Percentiles rank a stretch among this genome's conserved stretches.
Evolutionary conservation across 2,329 filamentous ascomycete genomes (phyloP).

Genomic region (Arthrobotrys conoides): DNA sequence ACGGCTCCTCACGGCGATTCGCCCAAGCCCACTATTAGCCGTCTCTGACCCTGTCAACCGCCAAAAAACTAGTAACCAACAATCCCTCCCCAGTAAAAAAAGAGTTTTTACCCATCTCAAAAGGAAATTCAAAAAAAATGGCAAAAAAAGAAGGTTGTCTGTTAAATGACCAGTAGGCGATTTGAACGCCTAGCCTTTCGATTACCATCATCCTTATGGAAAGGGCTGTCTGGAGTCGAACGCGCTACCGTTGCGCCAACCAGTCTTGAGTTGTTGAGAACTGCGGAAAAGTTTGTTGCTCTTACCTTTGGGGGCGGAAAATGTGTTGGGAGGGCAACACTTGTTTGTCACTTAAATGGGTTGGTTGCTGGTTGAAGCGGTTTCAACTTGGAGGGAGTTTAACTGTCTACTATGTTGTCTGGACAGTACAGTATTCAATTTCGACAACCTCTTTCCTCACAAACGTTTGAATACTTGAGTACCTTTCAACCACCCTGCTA

Average conservation of each 20-base stretch:
- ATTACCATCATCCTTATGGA: conserved; percentile 50
- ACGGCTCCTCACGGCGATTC: background rate
- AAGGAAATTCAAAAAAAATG: background rate
- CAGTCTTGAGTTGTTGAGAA: conserved; percentile 44
- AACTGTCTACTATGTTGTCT: no score
- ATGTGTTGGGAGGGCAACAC: conserved; percentile 6
- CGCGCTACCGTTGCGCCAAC: conserved; percentile 64
- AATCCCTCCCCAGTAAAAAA: conserved; percentile 11
- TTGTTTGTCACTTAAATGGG: background rate
- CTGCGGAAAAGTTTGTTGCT: background rate
- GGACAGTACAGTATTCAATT: no score
- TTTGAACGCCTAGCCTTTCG: conserved; percentile 64
- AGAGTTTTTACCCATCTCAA: background rate
- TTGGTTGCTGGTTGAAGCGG: no score
- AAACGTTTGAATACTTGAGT: no score
- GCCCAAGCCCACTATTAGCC: conserved; percentile 1
- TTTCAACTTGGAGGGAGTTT: no score
- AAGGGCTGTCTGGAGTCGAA: conserved; percentile 62
- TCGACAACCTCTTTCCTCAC: no score
- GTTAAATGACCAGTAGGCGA: conserved; percentile 62
- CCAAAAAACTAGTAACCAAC: background rate
- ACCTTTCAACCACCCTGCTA: no score
- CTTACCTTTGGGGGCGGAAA: background rate
- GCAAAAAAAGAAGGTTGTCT: conserved; percentile 36
- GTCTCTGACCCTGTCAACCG: conserved; percentile 17